A percentile compares a stretch with the other conserved stretches of the same genome.
Conservation (phyloP, 2,329 filamentous ascomycete genomes). For the Dactylella cylindrospora region DNA sequence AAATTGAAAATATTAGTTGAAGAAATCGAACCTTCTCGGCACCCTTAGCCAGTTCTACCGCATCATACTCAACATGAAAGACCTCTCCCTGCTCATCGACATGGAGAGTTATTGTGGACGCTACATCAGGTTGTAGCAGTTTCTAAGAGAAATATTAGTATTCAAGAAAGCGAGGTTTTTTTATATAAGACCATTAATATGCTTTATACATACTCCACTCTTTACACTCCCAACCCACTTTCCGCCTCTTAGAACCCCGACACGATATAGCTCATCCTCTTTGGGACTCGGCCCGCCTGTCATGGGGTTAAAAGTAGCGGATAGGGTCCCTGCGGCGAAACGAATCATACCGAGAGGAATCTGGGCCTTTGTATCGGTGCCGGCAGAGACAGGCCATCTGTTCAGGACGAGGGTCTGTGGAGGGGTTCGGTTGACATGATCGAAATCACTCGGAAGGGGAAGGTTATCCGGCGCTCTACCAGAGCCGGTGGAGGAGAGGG, state of each 20-base stretch:
- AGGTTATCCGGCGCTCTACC: conserved; percentile 14
- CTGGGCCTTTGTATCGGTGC: conserved; percentile 7
- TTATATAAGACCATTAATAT: not conserved
- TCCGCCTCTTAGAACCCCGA: conserved; percentile 27
- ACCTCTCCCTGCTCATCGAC: conserved; percentile 36
- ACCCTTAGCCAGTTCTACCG: conserved; percentile 15
- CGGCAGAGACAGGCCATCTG: conserved; percentile 31
- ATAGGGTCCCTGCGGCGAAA: conserved; percentile 14
- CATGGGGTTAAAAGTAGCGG: conserved; percentile 24
- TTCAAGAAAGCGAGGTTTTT: not conserved
- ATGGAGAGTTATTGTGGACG: conserved; percentile 30
- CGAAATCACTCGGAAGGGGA: conserved; percentile 32
- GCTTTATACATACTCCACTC: conserved; percentile 16
- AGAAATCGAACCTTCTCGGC: conserved; percentile 33
- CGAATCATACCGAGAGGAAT: conserved; percentile 34
- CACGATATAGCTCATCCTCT: conserved; percentile 9
- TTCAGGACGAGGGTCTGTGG: conserved; percentile 28
- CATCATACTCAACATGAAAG: conserved; percentile 36
- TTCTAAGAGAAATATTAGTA: conserved; percentile 15
- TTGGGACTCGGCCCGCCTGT: not conserved
- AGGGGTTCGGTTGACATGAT: conserved; percentile 33
- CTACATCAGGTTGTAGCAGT: conserved; percentile 14
- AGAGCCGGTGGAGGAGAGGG: conserved; percentile 2
- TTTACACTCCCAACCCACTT: conserved; percentile 33
- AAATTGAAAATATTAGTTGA: conserved; percentile 11